Evolutionary conservation across 2,329 filamentous ascomycete genomes (phyloP).

Genomic region (Alternaria postmessia): DNA sequence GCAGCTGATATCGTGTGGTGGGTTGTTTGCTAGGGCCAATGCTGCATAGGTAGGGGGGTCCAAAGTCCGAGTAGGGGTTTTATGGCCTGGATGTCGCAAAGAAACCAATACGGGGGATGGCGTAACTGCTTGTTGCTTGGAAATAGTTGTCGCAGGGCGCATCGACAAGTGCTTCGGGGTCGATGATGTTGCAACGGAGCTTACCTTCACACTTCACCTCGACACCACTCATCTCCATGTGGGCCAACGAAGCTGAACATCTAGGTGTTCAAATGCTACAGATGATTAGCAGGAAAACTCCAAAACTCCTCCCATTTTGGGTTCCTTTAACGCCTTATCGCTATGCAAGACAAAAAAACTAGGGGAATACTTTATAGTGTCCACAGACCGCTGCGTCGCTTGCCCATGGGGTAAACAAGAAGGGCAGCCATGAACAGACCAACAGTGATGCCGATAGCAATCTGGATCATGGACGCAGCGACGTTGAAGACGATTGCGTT

Average conservation of each 20-base stretch:
- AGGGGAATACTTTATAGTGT: conserved; percentile 39
- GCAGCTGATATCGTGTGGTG: neutral
- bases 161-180: conserved; percentile 12
- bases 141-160: conserved; percentile 11
- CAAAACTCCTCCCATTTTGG: conserved; percentile 15
- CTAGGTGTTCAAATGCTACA: conserved; percentile 25
- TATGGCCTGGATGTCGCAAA: conserved; percentile 2
- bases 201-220: conserved; percentile 30
- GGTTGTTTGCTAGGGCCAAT: conserved; percentile 5
- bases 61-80: neutral
- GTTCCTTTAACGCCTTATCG: conserved; percentile 27
- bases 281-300: conserved; percentile 27
- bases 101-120: neutral
- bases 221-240: conserved; percentile 26
- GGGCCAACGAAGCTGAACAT: conserved; percentile 17
- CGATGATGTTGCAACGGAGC: conserved; percentile 15
- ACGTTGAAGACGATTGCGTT: conserved; percentile 53
- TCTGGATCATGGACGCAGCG: conserved; percentile 58
- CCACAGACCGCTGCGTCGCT: conserved; percentile 53
- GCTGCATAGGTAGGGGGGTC: neutral
- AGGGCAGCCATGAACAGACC: conserved; percentile 59
- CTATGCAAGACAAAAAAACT: conserved; percentile 22
- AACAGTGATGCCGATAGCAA: conserved; percentile 61
- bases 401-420: conserved; percentile 60
- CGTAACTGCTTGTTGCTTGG: conserved; percentile 7